These are phyloP conservation scores for Starmera amethionina DNA, from an alignment of 805 yeast species.

Conservation along the genomic window DNA sequence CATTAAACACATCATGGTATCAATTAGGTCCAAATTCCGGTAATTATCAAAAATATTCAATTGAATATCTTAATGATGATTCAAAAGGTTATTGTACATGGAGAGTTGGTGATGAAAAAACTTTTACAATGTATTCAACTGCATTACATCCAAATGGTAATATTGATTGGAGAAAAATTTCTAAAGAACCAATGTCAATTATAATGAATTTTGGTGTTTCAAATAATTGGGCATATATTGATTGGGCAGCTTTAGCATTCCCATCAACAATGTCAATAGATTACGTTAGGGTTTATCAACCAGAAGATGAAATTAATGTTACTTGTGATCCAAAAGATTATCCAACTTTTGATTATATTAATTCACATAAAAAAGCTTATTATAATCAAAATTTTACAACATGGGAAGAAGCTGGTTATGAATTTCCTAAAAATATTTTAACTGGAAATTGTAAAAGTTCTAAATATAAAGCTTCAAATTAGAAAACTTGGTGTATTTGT, in stretches of 20 bases:
- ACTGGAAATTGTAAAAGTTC: constrained; percentile 9
- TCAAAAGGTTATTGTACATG: constrained; percentile 31
- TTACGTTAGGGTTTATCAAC: constrained; percentile 41
- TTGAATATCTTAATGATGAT: constrained; percentile 26
- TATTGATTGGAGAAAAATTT: constrained; percentile 35
- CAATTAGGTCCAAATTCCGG: constrained; percentile 20
- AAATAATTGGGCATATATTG: constrained; percentile 40
- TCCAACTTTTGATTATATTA: constrained; percentile 38
- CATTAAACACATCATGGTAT: constrained; percentile 38
- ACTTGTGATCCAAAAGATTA: constrained; percentile 39
- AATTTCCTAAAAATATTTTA: constrained; percentile 29
- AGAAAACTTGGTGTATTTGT: no score
- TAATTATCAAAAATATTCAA: constrained; percentile 32
- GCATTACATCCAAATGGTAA: constrained; percentile 42
- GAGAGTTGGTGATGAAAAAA: constrained; percentile 38
- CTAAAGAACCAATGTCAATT: constrained; percentile 42
- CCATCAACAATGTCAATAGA: constrained; percentile 35
- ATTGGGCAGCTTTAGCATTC: constrained; percentile 35
- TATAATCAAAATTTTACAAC: constrained; percentile 31
- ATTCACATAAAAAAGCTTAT: constrained; percentile 31
- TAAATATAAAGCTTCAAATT: not conserved
- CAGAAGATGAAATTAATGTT: constrained; percentile 26
- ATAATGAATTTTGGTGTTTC: constrained; percentile 40
- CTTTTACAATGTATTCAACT: constrained; percentile 31
- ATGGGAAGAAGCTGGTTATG: constrained; percentile 36